Conservation (phyloP, 345 rosid genomes). For the Toxicodendron radicans region DNA sequence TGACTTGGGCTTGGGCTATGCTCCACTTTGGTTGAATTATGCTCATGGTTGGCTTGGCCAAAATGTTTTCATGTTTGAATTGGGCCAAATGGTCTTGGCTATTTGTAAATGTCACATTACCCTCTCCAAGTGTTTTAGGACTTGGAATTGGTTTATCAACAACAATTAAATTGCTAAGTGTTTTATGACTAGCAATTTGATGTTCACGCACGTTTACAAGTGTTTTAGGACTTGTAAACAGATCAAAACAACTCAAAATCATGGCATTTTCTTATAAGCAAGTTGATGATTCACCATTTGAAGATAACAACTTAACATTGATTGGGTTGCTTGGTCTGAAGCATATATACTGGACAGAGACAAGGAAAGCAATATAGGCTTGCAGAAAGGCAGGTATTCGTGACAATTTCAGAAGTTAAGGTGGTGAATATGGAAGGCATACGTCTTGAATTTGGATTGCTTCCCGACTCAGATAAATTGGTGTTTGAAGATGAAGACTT, state of each 20-base stretch:
- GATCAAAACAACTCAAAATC: not conserved
- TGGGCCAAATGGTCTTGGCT: no score
- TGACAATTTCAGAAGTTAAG: constrained; percentile 9
- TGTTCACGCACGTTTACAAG: no score
- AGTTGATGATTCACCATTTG: not conserved
- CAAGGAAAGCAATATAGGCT: not conserved
- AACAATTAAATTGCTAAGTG: no score
- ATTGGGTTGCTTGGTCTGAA: constrained; percentile 12
- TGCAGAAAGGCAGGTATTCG: constrained; percentile 10
- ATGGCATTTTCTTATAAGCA: constrained; percentile 18
- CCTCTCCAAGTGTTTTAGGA: no score
- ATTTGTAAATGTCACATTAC: no score
- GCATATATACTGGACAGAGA: not conserved
- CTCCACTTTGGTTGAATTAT: no score
- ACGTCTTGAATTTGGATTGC: not conserved
- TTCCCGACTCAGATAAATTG: not conserved
- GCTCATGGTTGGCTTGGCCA: no score
- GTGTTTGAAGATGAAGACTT: constrained; percentile 4
- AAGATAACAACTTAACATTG: not conserved
- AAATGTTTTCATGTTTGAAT: no score
- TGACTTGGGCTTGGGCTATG: no score
- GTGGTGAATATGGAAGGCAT: not conserved
- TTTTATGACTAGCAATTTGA: no score
- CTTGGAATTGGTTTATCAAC: no score
- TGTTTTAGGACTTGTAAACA: no score